Percentiles rank a stretch among this genome's conserved stretches.
Evolutionary conservation across 164 flowering plant species (phyloP).

Genomic region (Berberis thunbergii): DNA sequence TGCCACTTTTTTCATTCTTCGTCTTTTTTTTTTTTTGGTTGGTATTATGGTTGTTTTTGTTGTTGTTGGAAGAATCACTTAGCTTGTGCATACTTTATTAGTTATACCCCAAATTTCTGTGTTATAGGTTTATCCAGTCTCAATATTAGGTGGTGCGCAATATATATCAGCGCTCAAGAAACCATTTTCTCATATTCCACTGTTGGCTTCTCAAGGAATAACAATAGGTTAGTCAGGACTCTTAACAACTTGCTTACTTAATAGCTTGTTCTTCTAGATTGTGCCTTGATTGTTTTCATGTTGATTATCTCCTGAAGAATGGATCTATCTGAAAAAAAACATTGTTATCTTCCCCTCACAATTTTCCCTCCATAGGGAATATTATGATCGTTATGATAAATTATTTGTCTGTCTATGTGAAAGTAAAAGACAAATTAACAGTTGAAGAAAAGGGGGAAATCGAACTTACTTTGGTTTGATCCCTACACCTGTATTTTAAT

Average conservation of each 20-base stretch:
- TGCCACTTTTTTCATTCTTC: too few relatives aligned
- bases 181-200: conserved; percentile 25
- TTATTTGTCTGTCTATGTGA: too few relatives aligned
- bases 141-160: conserved; percentile 23
- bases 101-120: background rate
- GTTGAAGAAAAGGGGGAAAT: too few relatives aligned
- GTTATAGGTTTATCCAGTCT: conserved; percentile 27
- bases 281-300: background rate
- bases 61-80: background rate
- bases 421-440: too few relatives aligned
- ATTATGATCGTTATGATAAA: too few relatives aligned
- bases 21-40: background rate
- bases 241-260: background rate
- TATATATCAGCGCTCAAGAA: conserved; percentile 26
- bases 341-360: too few relatives aligned
- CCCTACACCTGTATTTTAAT: too few relatives aligned
- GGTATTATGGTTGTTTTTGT: background rate
- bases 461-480: too few relatives aligned
- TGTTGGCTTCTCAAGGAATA: conserved; percentile 34
- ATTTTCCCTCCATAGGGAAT: too few relatives aligned
- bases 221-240: conserved; percentile 14
- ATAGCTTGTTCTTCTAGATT: background rate
- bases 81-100: too few relatives aligned
- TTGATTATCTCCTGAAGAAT: background rate
- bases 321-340: too few relatives aligned